A percentile compares a stretch with the other conserved stretches of the same genome.
phyloP scores from a whole-genome alignment of 2,329 filamentous ascomycete genomes.

The Fusarium haematococcum region DNA sequence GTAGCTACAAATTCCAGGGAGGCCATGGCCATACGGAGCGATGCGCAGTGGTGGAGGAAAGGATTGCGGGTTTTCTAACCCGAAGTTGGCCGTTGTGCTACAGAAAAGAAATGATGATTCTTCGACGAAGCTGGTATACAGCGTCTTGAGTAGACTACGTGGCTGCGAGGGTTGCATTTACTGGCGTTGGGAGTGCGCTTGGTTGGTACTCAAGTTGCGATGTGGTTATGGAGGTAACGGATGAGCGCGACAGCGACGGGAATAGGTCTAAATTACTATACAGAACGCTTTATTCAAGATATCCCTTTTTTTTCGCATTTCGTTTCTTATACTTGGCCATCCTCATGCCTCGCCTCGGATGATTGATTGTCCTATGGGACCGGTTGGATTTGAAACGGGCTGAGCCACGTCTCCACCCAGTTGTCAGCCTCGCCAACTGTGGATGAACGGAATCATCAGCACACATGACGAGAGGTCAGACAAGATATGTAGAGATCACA shows the following conservation, averaged over 20 bases:
- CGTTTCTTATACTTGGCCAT: neutral
- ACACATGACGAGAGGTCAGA: neutral
- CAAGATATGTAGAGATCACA: neutral
- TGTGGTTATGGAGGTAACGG: neutral
- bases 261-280: slow-evolving; percentile 22
- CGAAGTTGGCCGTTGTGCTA: neutral
- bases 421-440: slow-evolving; percentile 1
- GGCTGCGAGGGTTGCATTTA: slow-evolving; percentile 27
- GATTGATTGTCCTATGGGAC: slow-evolving; percentile 40
- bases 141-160: slow-evolving; percentile 18
- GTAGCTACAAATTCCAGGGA: neutral
- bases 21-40: neutral
- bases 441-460: neutral
- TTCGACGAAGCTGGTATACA: slow-evolving; percentile 9
- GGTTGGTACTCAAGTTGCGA: neutral
- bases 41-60: neutral
- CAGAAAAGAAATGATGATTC: slow-evolving; percentile 2
- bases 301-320: slow-evolving; percentile 4
- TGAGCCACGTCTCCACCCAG: slow-evolving; percentile 16
- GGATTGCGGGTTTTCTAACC: neutral
- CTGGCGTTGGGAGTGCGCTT: slow-evolving; percentile 22
- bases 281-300: slow-evolving; percentile 21
- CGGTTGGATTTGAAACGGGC: slow-evolving; percentile 33
- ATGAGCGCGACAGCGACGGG: slow-evolving; percentile 7
- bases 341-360: slow-evolving; percentile 22